Evolutionary conservation across 2,329 filamentous ascomycete genomes (phyloP), one percentile per base, ranked within the genome.

Genomic region (Scedosporium aurantiacum): DNA sequence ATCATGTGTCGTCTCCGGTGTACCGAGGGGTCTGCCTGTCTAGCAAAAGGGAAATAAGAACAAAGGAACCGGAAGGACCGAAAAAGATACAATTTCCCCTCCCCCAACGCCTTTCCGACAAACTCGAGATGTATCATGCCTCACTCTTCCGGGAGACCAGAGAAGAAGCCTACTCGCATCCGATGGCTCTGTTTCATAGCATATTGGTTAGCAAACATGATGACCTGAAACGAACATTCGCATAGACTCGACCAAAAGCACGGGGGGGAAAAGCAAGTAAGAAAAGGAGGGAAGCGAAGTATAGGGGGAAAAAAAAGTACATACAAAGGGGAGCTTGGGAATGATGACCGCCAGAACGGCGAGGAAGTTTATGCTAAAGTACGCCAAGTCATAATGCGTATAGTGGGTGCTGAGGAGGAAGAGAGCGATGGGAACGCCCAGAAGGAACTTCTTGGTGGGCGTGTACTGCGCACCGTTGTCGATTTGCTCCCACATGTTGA

Each of bases 401-500:
- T 97, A 99, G 76, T 99, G 94, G 25, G 94, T 99, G 82, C 93
- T 97, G 69, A 97, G 81, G 61, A 99, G 82, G 74, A 99, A 99
- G 65, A 99, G 82, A 65, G 92, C 83, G 69, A 99, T 96, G 45
- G 94, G 94, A 40, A 97, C 93, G 70, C 88, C 91, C 68, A 97
- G 86, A 63, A 99, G 81, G 71, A 99, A 99, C 76, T 99, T 99
- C 82, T 99, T 99, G 66, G 94, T 90, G 3, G 94, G 94, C 0
- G 94, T 99, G 78, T 97, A 99, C 75, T 99, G 94, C 68, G 94
- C 94, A 56, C 94, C 94, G 70, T 97, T 95, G 79, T 99, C 94
- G 74, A 99, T 99, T 78, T 99, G 94, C 79, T 99, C 94, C 94
- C 94, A 99, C 94, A 99, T 97, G 79, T 97, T 99, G 71, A 99